These are phyloP conservation scores for Jaltomata sinuosa DNA, from an alignment of 257 asterid genomes.

Conservation along the genomic window DNA sequence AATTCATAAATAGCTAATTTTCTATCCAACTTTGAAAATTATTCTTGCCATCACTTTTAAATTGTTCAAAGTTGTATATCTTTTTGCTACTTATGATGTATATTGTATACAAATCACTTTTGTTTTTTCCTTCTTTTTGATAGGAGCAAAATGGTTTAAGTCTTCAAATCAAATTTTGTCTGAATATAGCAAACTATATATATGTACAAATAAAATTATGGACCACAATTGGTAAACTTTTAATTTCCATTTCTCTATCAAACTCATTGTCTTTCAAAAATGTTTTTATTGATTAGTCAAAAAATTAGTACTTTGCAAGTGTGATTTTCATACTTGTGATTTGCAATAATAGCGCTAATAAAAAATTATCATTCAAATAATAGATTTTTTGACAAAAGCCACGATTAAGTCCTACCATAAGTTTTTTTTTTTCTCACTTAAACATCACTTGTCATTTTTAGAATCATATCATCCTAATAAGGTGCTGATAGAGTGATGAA, in stretches of 20 bases:
- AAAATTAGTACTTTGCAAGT: not conserved
- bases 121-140: not conserved
- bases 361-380: too few relatives aligned
- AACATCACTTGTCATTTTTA: too few relatives aligned
- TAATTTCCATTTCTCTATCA: not conserved
- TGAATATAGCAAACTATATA: not conserved
- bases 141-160: not conserved
- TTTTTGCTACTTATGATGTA: not conserved
- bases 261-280: not conserved
- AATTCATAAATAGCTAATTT: too few relatives aligned
- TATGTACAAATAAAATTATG: not conserved
- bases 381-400: too few relatives aligned
- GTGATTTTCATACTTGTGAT: too few relatives aligned
- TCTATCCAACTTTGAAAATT: not conserved
- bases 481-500: too few relatives aligned
- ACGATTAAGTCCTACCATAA: too few relatives aligned
- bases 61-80: not conserved
- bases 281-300: not conserved
- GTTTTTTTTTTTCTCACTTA: too few relatives aligned
- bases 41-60: not conserved
- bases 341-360: too few relatives aligned
- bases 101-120: not conserved
- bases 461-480: too few relatives aligned
- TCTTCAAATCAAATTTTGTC: not conserved
- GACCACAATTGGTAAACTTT: not conserved